phyloP scores from a whole-genome alignment of 441 rosid genomes.

The Gossypium davidsonii region DNA sequence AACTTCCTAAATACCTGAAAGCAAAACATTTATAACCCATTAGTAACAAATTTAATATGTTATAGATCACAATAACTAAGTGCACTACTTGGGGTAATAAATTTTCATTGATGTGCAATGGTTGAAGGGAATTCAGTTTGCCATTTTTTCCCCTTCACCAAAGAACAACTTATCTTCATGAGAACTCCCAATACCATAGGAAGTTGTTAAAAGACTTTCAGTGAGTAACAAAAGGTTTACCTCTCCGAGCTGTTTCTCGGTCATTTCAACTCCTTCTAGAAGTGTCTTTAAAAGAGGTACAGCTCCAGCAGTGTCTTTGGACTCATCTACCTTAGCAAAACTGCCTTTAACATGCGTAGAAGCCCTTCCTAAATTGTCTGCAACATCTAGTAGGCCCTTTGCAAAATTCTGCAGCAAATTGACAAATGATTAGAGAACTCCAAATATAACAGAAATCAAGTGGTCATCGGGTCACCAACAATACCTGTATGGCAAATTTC shows the following conservation, averaged over 20 bases:
- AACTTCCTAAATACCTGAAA: slow-evolving; percentile 66
- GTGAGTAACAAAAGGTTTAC: slow-evolving; percentile 24
- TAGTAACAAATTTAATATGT: not conserved
- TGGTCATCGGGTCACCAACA: slow-evolving; percentile 10
- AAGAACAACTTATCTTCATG: not conserved
- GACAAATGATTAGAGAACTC: not conserved
- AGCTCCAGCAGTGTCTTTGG: slow-evolving; percentile 57
- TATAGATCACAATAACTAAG: not conserved
- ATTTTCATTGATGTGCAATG: not conserved
- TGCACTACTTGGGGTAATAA: not conserved
- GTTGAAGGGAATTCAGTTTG: not conserved
- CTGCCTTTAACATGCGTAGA: slow-evolving; percentile 76
- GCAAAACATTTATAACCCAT: not conserved
- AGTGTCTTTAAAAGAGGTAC: slow-evolving; percentile 64
- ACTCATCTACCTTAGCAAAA: slow-evolving; percentile 60
- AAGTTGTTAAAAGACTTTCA: not conserved
- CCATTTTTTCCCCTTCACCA: not conserved
- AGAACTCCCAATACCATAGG: not conserved
- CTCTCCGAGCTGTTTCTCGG: slow-evolving; percentile 83
- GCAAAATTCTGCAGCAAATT: slow-evolving; percentile 63
- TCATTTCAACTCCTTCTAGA: slow-evolving; percentile 94
- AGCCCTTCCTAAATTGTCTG: slow-evolving; percentile 88
- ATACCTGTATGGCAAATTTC: slow-evolving; percentile 85
- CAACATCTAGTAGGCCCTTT: slow-evolving; percentile 75
- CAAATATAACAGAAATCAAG: slow-evolving; percentile 5